phyloP scores from a whole-genome alignment of 768 basidiomycete species.

The Mycena alexandri region DNA sequence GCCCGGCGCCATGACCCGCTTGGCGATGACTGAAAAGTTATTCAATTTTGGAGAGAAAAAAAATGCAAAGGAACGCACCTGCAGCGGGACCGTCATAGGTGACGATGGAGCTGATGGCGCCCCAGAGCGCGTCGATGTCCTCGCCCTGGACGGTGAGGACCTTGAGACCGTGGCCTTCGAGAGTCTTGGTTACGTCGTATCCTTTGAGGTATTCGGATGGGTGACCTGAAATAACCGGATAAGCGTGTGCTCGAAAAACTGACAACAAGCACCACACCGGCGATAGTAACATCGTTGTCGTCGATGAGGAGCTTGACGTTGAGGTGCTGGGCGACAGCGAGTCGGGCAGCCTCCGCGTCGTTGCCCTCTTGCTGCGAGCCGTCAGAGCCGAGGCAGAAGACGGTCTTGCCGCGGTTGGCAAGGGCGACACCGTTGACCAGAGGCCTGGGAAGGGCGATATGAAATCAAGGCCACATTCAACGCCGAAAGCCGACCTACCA shows the following conservation, averaged over 20 bases:
- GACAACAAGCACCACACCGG: constrained; percentile 51
- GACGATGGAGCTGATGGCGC: constrained; percentile 67
- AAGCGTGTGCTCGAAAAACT: constrained; percentile 15
- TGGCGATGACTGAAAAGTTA: constrained; percentile 67
- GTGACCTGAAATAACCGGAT: constrained; percentile 58
- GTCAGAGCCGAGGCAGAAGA: constrained; percentile 90
- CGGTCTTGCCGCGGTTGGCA: constrained; percentile 80
- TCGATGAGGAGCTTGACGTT: constrained; percentile 91
- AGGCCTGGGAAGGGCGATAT: constrained; percentile 56
- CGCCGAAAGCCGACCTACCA: constrained; percentile 60
- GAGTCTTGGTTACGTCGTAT: constrained; percentile 76
- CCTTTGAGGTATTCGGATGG: constrained; percentile 89
- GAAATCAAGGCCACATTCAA: constrained; percentile 8
- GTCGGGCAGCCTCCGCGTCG: constrained; percentile 89
- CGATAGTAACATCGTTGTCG: constrained; percentile 93
- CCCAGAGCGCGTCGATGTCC: constrained; percentile 84
- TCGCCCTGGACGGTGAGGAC: constrained; percentile 82
- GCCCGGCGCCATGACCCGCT: constrained; percentile 77
- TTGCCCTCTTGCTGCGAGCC: constrained; percentile 94
- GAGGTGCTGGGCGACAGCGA: constrained; percentile 86
- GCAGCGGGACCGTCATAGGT: constrained; percentile 83
- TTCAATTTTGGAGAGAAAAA: constrained; percentile 1
- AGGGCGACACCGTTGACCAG: constrained; percentile 88
- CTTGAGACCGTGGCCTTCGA: constrained; percentile 86
- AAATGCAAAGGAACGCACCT: constrained; percentile 52